Base-by-base conservation (phyloP, 352 stramenopile genomes). In the Pythium phragmitis region DNA sequence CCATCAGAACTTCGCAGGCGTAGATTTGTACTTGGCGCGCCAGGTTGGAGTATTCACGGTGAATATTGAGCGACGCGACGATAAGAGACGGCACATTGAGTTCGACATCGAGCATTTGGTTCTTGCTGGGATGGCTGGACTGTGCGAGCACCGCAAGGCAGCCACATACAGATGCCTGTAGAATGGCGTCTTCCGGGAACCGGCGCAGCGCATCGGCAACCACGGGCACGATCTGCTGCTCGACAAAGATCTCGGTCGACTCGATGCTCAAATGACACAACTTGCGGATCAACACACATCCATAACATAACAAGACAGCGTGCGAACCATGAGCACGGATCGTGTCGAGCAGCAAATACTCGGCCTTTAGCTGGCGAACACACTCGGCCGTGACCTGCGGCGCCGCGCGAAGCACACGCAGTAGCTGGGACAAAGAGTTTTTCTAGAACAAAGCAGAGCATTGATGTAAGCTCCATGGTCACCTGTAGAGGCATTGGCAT, bases 1-100 rank as follows among this genome's bases (percentile, higher is more conserved):
- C 82, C 4, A 72, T 79, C 51, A 91, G 64, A 39, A 91, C 82
- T 86, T 91, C 82, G 66, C 82, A 87, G 34, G 82, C 77, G 67
- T 91, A 91, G 59, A 91, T 88, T 54, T 91, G 82, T 2, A 91
- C 82, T 77, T 91, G 82, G 16, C 82, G 78, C 16, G 82, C 88
- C 47, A 89, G 61, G 65, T 85, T 88, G 1, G 81, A 89, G 70
- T 87, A 89, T 26, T 89, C 82, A 42, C 71, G 70, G 48, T 91
- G 82, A 23, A 72, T 72, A 34, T 68, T 68, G 5, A 91, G 74
- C 28, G 82, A 82, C 30, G 68, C 57, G 11, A 85, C 63, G 17
- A 91, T 65, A 13, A 88, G 69, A 7, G 57, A 63, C 1, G 83
- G 62, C 14, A 91, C 63, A 42, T 70, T 54, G 13, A 50, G 26